Percentiles rank a stretch among this genome's conserved stretches.
These are phyloP conservation scores for Pyrenochaeta sp. DNA, from an alignment of 2,329 filamentous ascomycete genomes.

Conservation along the genomic window DNA sequence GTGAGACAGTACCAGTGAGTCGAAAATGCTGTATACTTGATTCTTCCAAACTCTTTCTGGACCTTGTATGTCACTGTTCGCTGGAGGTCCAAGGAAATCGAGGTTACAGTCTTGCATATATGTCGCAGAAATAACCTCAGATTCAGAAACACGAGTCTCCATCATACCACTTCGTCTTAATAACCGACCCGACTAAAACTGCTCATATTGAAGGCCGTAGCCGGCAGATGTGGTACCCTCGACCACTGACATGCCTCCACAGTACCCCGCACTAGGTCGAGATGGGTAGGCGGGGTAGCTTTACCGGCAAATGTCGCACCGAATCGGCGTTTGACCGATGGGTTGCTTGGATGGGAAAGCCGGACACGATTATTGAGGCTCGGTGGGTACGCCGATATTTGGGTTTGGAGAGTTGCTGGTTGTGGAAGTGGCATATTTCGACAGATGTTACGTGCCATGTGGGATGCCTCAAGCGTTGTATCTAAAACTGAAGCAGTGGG, in stretches of 20 bases:
- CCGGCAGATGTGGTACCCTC: constrained; percentile 26
- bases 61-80: not conserved
- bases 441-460: not conserved
- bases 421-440: not conserved
- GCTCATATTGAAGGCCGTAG: constrained; percentile 4
- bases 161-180: not conserved
- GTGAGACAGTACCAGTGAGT: too few species aligned
- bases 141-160: not conserved
- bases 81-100: not conserved
- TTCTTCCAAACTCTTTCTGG: not conserved
- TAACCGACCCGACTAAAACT: constrained; percentile 11
- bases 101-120: not conserved
- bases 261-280: constrained; percentile 29
- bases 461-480: too few species aligned
- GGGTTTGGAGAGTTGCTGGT: not conserved
- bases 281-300: constrained; percentile 28
- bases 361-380: constrained; percentile 1
- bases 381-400: constrained; percentile 7
- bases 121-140: not conserved
- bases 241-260: constrained; percentile 22
- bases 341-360: constrained; percentile 17
- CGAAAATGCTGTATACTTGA: too few species aligned
- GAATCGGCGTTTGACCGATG: constrained; percentile 28
- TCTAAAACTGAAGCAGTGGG: too few species aligned
- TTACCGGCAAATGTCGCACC: constrained; percentile 24